Conservation (phyloP, 441 rosid species). For the Mallotus japonicus region DNA sequence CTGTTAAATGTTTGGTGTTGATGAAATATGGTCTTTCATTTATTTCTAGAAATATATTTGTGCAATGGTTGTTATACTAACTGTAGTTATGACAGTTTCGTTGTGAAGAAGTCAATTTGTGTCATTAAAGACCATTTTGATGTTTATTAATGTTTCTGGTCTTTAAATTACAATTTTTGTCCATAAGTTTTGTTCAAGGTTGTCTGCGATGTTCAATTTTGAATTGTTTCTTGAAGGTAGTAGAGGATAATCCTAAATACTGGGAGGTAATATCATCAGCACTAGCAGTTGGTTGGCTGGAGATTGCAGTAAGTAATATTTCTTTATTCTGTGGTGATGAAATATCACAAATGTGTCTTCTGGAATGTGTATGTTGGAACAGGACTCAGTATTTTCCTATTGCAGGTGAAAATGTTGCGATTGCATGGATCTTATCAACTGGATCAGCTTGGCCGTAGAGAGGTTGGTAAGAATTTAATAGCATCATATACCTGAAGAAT, state of each 20-base stretch:
- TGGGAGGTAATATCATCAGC: conserved; percentile 87
- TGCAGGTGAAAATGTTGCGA: conserved; percentile 79
- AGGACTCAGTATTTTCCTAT: conserved; percentile 4
- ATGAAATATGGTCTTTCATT: no score
- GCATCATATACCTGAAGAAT: background rate
- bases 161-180: background rate
- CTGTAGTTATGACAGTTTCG: background rate
- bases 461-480: conserved; percentile 52
- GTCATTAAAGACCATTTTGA: background rate
- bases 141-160: background rate
- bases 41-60: no score
- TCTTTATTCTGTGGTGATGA: background rate
- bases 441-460: conserved; percentile 84
- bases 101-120: background rate
- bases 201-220: conserved; percentile 16
- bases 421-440: conserved; percentile 87
- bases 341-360: conserved; percentile 9
- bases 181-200: background rate
- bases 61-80: background rate
- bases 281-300: conserved; percentile 90
- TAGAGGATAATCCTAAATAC: conserved; percentile 76
- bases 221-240: conserved; percentile 44
- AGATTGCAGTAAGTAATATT: conserved; percentile 62
- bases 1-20: background rate
- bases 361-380: conserved; percentile 11